These are phyloP conservation scores for Neltuma alba DNA, from an alignment of 306 rosid species.

Conservation along the genomic window DNA sequence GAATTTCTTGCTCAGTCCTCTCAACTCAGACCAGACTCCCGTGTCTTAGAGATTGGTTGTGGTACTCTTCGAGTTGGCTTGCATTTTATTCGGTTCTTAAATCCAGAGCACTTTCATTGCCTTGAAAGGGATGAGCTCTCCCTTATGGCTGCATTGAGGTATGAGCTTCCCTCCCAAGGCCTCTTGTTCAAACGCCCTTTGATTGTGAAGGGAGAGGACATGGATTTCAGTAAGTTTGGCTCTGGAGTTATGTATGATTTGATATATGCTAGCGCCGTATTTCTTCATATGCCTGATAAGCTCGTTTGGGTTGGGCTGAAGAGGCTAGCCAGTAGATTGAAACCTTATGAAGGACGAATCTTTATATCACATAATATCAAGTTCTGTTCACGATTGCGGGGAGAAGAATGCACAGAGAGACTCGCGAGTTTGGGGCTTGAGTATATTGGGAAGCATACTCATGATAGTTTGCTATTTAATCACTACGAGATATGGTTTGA, in stretches of 20 bases:
- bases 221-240: constrained; percentile 20
- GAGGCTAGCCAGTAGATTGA: constrained; percentile 16
- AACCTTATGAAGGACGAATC: constrained; percentile 14
- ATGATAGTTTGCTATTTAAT: constrained; percentile 25
- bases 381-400: constrained; percentile 17
- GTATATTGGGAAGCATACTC: constrained; percentile 17
- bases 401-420: constrained; percentile 11
- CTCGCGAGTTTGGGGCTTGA: constrained; percentile 10
- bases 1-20: constrained; percentile 24
- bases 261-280: constrained; percentile 22
- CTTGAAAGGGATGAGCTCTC: constrained; percentile 22
- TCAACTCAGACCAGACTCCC: constrained; percentile 21
- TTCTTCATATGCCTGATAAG: constrained; percentile 20
- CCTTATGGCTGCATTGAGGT: constrained; percentile 24
- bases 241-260: constrained; percentile 16
- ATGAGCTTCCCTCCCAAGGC: constrained; percentile 23
- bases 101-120: constrained; percentile 9
- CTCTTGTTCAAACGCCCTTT: constrained; percentile 20
- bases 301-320: constrained; percentile 14
- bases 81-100: constrained; percentile 18
- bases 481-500: constrained; percentile 25
- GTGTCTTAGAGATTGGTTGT: constrained; percentile 18
- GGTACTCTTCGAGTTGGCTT: constrained; percentile 22
- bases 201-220: constrained; percentile 22
- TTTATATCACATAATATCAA: constrained; percentile 19